Evolutionary conservation across 2,329 filamentous ascomycete genomes (phyloP), one percentile per base, ranked within the genome.

Genomic region (Cephalotrichum gorgonifer): DNA sequence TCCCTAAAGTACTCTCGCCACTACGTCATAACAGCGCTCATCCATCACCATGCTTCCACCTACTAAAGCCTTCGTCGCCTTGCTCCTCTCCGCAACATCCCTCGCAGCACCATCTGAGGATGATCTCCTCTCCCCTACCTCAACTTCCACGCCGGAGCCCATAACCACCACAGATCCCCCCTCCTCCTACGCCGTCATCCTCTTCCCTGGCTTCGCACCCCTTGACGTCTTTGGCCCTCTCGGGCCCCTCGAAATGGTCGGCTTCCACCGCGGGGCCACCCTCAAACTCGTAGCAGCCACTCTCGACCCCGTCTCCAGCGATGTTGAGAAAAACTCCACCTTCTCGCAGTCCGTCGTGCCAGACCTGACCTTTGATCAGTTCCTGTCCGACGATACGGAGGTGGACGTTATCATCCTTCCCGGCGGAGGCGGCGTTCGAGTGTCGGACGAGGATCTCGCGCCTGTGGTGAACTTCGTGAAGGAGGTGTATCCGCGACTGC

Each of bases 381-480:
- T 71, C 2, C 73, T 74, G 2, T 62, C 62, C 3, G 6, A 20
- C 14, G 67, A 71, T 2, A 73, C 74, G 1, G 67, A 69, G n/a
- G 62, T 84, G 4, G 79, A 85, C 42, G 75, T 85, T 4, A 67
- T 87, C 20, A 61, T 88, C n/a, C 62, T 87, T 7, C 83, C 83
- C 0, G 83, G 84, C 2, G 82, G 83, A 0, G 48, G 65, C 0
- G 82, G 81, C 1, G 67, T 65, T 1, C 62, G 71, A 3, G 54
- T 50, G 44, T 48, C 55, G n/a, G 57, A 59, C 60, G 25, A 58
- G 50, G 67, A 60, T 4, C 49, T 59, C 26, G 53, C 53, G 2
- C 53, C 65, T 1, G 62, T 71, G 1, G 60, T 75, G 2, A 62
- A 70, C 2, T 58, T 73, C 55, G 61, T 81, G 39, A 56, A 58